These are phyloP conservation scores for Acorus gramineus DNA, from an alignment of 106 monocot genomes.

Conservation along the genomic window DNA sequence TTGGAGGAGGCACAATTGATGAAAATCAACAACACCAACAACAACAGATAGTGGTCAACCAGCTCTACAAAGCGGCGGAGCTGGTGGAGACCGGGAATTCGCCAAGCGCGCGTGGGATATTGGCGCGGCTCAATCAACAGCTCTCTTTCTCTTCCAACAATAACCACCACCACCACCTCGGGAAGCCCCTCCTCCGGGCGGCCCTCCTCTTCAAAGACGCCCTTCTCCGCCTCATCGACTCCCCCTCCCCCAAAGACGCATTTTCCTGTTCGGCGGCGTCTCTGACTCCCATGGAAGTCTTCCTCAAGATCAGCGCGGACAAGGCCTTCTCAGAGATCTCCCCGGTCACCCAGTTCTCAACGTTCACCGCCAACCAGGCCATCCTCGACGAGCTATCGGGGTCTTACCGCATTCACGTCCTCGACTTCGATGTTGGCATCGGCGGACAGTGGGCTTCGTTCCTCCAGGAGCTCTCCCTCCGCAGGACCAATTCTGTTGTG, in stretches of 20 bases:
- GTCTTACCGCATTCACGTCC: constrained; percentile 43
- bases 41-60: constrained; percentile 47
- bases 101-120: constrained; percentile 83
- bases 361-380: constrained; percentile 82
- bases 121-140: constrained; percentile 99
- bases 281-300: constrained; percentile 40
- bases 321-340: constrained; percentile 45
- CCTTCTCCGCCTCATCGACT: constrained; percentile 21
- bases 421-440: constrained; percentile 87
- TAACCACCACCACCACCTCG: constrained; percentile 34
- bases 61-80: constrained; percentile 74
- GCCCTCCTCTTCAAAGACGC: constrained; percentile 91
- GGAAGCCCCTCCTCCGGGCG: constrained; percentile 69
- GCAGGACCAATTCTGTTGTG: constrained; percentile 17
- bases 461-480: constrained; percentile 61
- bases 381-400: constrained; percentile 47
- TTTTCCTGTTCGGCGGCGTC: neutral
- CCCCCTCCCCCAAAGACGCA: neutral
- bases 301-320: constrained; percentile 51
- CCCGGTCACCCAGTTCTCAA: constrained; percentile 61
- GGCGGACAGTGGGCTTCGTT: constrained; percentile 97
- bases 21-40: constrained; percentile 12
- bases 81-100: constrained; percentile 60
- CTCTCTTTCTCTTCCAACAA: neutral
- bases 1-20: too few relatives aligned